phyloP scores from a whole-genome alignment of 106 monocot species.

The Ottelia alismoides region DNA sequence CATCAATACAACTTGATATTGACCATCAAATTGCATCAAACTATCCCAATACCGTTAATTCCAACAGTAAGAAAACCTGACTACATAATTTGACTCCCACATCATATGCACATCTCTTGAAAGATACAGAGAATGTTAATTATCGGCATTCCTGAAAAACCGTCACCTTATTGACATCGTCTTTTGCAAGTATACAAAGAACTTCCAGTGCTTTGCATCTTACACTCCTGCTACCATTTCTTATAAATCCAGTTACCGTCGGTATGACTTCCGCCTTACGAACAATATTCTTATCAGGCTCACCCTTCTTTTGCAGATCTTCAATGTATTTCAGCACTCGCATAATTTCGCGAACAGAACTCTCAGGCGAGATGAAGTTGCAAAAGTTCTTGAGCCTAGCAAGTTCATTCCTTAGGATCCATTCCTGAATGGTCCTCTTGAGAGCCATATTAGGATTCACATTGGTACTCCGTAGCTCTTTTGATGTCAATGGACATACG shows the following conservation, averaged over 20 bases:
- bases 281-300: slow-evolving; percentile 40
- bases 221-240: slow-evolving; percentile 49
- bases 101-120: too few species aligned
- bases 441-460: slow-evolving; percentile 83
- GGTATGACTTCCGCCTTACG: slow-evolving; percentile 38
- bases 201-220: slow-evolving; percentile 64
- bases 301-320: slow-evolving; percentile 37
- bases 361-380: background rate
- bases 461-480: slow-evolving; percentile 38
- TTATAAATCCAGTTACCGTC: slow-evolving; percentile 48
- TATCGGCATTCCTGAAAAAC: too few species aligned
- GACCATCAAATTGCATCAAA: too few species aligned
- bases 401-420: slow-evolving; percentile 9
- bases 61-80: too few species aligned
- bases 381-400: background rate
- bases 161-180: slow-evolving; percentile 77
- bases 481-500: slow-evolving; percentile 55
- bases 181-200: slow-evolving; percentile 44
- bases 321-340: slow-evolving; percentile 43
- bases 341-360: slow-evolving; percentile 6
- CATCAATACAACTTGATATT: too few species aligned
- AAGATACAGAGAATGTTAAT: too few species aligned
- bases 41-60: too few species aligned
- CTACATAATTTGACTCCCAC: too few species aligned
- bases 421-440: slow-evolving; percentile 24